These are phyloP conservation scores for Tulasnella sp. DNA, from an alignment of 768 basidiomycete genomes.

Conservation along the genomic window DNA sequence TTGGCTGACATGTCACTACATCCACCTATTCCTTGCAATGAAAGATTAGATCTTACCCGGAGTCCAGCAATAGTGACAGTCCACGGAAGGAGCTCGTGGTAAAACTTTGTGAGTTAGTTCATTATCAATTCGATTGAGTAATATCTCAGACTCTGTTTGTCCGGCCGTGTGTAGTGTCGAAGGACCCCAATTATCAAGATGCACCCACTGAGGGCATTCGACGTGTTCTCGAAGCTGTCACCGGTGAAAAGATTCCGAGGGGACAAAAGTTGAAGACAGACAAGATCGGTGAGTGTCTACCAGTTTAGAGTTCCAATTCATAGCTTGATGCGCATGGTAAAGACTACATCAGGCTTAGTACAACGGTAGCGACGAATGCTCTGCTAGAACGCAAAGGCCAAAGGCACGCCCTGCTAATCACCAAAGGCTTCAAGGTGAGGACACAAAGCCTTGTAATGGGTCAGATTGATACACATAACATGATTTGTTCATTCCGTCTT, in stretches of 20 bases:
- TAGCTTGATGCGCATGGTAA: background rate
- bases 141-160: background rate
- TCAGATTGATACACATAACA: background rate
- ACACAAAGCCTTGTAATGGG: background rate
- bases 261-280: slow-evolving; percentile 57
- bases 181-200: slow-evolving; percentile 86
- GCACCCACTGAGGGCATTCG: slow-evolving; percentile 93
- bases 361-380: slow-evolving; percentile 94
- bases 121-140: background rate
- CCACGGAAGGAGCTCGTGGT: slow-evolving; percentile 75
- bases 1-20: background rate
- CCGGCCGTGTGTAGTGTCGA: slow-evolving; percentile 54
- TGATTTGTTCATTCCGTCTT: slow-evolving; percentile 2
- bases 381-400: slow-evolving; percentile 91
- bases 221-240: slow-evolving; percentile 68
- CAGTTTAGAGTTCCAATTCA: background rate
- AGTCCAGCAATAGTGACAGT: slow-evolving; percentile 43
- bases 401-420: slow-evolving; percentile 82
- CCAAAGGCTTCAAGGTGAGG: slow-evolving; percentile 61
- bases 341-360: slow-evolving; percentile 85
- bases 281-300: slow-evolving; percentile 56
- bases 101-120: slow-evolving; percentile 56
- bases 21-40: no score
- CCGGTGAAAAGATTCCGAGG: slow-evolving; percentile 56
- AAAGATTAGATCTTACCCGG: slow-evolving; percentile 53